A percentile compares a stretch with the other conserved stretches of the same genome.
Conservation (phyloP, 2,329 filamentous ascomycete genomes). For the Colletotrichum cordylinicola region DNA sequence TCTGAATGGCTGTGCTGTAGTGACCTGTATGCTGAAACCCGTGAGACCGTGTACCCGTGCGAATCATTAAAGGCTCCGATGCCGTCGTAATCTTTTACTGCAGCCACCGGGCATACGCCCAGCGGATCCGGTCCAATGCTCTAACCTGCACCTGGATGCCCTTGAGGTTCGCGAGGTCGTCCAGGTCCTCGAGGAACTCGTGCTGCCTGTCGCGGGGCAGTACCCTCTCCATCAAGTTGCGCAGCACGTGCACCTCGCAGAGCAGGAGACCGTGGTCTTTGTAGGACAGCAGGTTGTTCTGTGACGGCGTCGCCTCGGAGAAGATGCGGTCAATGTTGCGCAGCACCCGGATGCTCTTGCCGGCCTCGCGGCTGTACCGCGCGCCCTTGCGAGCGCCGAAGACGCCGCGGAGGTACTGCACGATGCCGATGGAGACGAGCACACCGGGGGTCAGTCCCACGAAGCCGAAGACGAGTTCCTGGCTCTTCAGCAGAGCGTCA, state of each 20-base stretch:
- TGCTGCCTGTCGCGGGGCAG: constrained; percentile 78
- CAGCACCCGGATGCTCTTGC: constrained; percentile 77
- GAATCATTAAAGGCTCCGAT: constrained; percentile 14
- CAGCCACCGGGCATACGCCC: constrained; percentile 87
- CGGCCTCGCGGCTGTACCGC: constrained; percentile 67
- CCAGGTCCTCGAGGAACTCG: constrained; percentile 88
- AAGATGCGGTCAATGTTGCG: constrained; percentile 88
- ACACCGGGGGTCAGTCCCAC: constrained; percentile 92
- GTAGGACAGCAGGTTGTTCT: constrained; percentile 81
- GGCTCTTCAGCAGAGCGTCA: constrained; percentile 91
- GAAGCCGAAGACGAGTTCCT: constrained; percentile 98
- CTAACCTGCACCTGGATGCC: constrained; percentile 80
- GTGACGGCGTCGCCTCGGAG: constrained; percentile 69
- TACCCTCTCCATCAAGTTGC: constrained; percentile 69
- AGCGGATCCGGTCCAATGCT: constrained; percentile 83
- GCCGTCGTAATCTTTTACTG: constrained; percentile 28
- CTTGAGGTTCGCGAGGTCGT: constrained; percentile 83
- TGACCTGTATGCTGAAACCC: constrained; percentile 18
- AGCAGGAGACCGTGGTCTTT: constrained; percentile 91
- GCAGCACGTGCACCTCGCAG: constrained; percentile 86
- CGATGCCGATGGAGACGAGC: constrained; percentile 79
- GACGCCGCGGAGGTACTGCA: constrained; percentile 73
- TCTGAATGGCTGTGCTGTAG: constrained; percentile 14
- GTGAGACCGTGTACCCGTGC: constrained; percentile 14
- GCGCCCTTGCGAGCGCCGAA: constrained; percentile 76